Percentiles rank a stretch among this genome's conserved stretches.
Conservation (phyloP, 768 basidiomycete genomes). For the Phanerochaete sordida region DNA sequence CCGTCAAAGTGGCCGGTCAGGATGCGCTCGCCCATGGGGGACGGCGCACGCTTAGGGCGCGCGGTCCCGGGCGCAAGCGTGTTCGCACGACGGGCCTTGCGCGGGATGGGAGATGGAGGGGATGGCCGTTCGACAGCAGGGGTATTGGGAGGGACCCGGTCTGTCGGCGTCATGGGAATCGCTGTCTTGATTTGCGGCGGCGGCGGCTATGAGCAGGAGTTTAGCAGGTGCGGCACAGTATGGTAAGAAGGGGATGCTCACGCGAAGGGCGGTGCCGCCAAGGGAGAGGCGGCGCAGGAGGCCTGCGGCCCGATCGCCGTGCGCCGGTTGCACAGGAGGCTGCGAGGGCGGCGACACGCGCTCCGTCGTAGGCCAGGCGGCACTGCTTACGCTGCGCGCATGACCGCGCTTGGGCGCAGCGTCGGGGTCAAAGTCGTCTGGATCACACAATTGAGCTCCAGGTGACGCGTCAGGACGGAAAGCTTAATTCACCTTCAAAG, state of each 20-base stretch:
- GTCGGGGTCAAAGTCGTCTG: constrained; percentile 18
- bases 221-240: neutral
- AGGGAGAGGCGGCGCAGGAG: constrained; percentile 75
- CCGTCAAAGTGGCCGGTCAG: constrained; percentile 90
- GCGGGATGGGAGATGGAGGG: constrained; percentile 24
- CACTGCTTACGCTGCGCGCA: constrained; percentile 53
- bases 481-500: constrained; percentile 52
- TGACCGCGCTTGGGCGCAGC: constrained; percentile 4
- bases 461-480: neutral
- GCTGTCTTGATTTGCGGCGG: constrained; percentile 1
- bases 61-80: constrained; percentile 44
- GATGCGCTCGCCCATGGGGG: constrained; percentile 89
- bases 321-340: constrained; percentile 39
- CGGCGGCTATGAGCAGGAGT: neutral
- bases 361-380: constrained; percentile 41
- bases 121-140: constrained; percentile 2
- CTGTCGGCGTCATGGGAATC: neutral
- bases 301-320: constrained; percentile 64
- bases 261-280: constrained; percentile 59
- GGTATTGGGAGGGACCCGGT: constrained; percentile 8
- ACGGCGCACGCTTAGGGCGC: constrained; percentile 56
- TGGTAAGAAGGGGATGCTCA: constrained; percentile 29
- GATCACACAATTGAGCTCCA: neutral
- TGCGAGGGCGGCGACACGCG: constrained; percentile 45
- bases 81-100: constrained; percentile 56